Conservation (phyloP, 305 asterid genomes). For the Plantago lanceolata region DNA sequence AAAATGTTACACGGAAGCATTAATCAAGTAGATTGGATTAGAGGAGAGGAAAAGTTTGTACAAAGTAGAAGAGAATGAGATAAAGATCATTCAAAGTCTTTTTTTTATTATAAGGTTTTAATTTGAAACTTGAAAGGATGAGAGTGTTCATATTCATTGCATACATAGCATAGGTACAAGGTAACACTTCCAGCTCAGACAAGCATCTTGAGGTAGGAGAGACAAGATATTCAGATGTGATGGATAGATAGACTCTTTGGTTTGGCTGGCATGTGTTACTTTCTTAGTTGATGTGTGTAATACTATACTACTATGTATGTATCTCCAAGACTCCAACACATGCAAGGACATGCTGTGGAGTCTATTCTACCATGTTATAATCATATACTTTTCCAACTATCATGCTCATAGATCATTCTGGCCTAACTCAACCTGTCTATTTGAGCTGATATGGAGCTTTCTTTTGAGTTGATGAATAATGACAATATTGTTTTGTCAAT, state of each 20-base stretch:
- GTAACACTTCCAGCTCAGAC: neutral
- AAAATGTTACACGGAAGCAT: neutral
- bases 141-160: constrained; percentile 3
- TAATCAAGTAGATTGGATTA: neutral
- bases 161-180: neutral
- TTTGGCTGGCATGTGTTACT: neutral
- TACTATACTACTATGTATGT: no score
- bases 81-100: neutral
- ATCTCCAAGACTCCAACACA: neutral
- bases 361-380: no score
- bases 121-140: constrained; percentile 9
- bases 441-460: no score
- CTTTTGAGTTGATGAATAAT: no score
- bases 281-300: no score
- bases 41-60: neutral
- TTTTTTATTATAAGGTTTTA: neutral
- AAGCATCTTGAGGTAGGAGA: neutral
- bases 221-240: neutral
- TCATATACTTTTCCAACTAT: no score
- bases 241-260: neutral
- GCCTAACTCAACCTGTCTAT: no score
- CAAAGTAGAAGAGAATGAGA: no score
- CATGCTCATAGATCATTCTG: no score
- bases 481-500: no score
- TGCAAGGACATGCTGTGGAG: no score